Evolutionary conservation across 768 basidiomycete species (phyloP).

Genomic region (Boletus sp.): DNA sequence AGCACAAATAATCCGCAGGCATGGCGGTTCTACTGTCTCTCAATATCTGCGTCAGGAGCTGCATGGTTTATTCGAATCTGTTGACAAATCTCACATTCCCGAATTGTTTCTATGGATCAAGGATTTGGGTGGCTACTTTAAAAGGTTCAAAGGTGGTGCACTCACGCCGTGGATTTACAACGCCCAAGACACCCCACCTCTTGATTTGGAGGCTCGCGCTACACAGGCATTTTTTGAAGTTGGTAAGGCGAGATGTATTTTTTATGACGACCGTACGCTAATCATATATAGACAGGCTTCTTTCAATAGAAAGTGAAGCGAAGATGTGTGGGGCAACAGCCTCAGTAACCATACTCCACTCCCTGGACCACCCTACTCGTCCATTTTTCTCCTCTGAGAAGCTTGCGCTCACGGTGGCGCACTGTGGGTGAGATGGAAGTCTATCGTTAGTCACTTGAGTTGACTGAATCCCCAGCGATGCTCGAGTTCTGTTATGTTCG

Average conservation of each 20-base stretch:
- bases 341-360: conserved; percentile 87
- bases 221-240: conserved; percentile 88
- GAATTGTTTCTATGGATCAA: conserved; percentile 75
- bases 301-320: conserved; percentile 66
- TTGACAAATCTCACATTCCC: conserved; percentile 64
- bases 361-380: conserved; percentile 71
- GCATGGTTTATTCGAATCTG: conserved; percentile 81
- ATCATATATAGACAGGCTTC: conserved; percentile 54
- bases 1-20: conserved; percentile 46
- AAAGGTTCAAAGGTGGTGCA: conserved; percentile 79
- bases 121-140: conserved; percentile 86
- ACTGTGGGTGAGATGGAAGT: conserved; percentile 68
- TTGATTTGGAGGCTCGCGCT: conserved; percentile 83
- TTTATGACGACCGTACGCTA: conserved; percentile 1
- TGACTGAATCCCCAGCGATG: conserved; percentile 57
- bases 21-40: conserved; percentile 89
- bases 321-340: conserved; percentile 86
- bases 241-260: conserved; percentile 20
- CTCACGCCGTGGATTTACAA: conserved; percentile 61
- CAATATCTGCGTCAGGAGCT: conserved; percentile 82
- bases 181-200: conserved; percentile 28
- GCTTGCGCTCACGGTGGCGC: conserved; percentile 83
- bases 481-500: conserved; percentile 79
- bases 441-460: neutral
- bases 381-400: conserved; percentile 81